Percentiles rank a stretch among this genome's conserved stretches.
Conservation (phyloP, 2,329 filamentous ascomycete species). For the Pseudogymnoascus sp. region DNA sequence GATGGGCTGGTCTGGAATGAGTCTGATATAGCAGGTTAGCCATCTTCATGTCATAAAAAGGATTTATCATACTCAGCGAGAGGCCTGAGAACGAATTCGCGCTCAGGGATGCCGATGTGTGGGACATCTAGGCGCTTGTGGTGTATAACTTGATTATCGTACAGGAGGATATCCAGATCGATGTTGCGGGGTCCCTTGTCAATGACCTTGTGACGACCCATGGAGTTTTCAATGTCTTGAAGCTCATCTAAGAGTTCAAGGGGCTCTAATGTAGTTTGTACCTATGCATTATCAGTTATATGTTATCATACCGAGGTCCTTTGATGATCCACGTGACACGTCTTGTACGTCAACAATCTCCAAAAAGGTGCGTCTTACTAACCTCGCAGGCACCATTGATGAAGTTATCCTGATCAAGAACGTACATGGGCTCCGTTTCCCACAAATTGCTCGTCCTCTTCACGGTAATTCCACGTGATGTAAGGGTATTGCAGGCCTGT, state of each 20-base stretch:
- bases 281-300: conserved; percentile 40
- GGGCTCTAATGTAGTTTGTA: conserved; percentile 71
- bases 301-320: not conserved
- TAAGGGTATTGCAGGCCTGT: conserved; percentile 71
- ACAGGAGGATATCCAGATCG: conserved; percentile 86
- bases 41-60: not conserved
- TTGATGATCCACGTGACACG: not conserved
- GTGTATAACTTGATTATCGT: conserved; percentile 58
- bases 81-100: conserved; percentile 88
- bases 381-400: conserved; percentile 92
- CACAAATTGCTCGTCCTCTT: conserved; percentile 80
- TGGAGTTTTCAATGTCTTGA: conserved; percentile 71
- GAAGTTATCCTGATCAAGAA: conserved; percentile 79
- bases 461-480: conserved; percentile 63
- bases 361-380: conserved; percentile 28
- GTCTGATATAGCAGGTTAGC: conserved; percentile 32
- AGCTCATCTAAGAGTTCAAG: conserved; percentile 70
- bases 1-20: conserved; percentile 49
- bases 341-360: not conserved
- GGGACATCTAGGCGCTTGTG: conserved; percentile 75
- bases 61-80: conserved; percentile 59
- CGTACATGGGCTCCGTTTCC: conserved; percentile 96
- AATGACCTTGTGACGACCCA: conserved; percentile 76
- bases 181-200: conserved; percentile 95
- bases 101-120: conserved; percentile 76